A percentile compares a stretch with the other conserved stretches of the same genome.
These are phyloP conservation scores for Hypomyces perniciosus DNA, from an alignment of 2,329 filamentous ascomycete genomes.

Conservation along the genomic window DNA sequence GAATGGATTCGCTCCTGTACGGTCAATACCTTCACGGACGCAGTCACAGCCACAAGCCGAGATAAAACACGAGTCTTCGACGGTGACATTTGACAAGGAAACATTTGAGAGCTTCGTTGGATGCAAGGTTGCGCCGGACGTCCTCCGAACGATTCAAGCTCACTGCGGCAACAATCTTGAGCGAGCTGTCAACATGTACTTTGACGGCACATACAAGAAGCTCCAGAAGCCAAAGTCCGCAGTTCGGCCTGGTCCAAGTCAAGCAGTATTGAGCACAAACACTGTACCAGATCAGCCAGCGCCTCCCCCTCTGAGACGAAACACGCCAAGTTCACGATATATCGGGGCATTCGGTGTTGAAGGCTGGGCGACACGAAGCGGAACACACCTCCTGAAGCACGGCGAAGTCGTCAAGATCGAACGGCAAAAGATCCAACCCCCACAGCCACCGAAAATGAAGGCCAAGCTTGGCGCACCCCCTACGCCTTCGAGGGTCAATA, in stretches of 20 bases:
- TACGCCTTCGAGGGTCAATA: slow-evolving; percentile 32
- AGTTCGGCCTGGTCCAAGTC: slow-evolving; percentile 9
- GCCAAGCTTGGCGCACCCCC: slow-evolving; percentile 33
- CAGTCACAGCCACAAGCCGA: neutral
- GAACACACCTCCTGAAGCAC: slow-evolving; percentile 66
- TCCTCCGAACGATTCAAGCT: slow-evolving; percentile 45
- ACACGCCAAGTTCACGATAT: slow-evolving; percentile 53
- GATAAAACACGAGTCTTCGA: slow-evolving; percentile 14
- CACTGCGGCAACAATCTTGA: slow-evolving; percentile 54
- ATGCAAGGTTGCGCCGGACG: slow-evolving; percentile 44
- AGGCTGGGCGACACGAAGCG: slow-evolving; percentile 87
- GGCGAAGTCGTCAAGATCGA: slow-evolving; percentile 84
- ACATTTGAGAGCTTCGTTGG: slow-evolving; percentile 57
- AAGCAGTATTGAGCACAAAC: slow-evolving; percentile 8
- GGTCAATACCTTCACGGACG: slow-evolving; percentile 1
- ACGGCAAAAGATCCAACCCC: slow-evolving; percentile 67
- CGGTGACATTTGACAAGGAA: slow-evolving; percentile 47
- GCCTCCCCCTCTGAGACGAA: slow-evolving; percentile 14
- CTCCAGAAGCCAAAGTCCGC: slow-evolving; percentile 28
- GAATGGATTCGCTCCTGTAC: slow-evolving; percentile 7
- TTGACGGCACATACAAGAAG: slow-evolving; percentile 61
- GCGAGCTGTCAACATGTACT: slow-evolving; percentile 62
- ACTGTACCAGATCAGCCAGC: slow-evolving; percentile 8
- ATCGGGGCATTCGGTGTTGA: slow-evolving; percentile 88
- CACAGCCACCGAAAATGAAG: slow-evolving; percentile 40